These are phyloP conservation scores for Thermothielavioides terrestris DNA, from an alignment of 495 filamentous ascomycete genomes.

Conservation along the genomic window DNA sequence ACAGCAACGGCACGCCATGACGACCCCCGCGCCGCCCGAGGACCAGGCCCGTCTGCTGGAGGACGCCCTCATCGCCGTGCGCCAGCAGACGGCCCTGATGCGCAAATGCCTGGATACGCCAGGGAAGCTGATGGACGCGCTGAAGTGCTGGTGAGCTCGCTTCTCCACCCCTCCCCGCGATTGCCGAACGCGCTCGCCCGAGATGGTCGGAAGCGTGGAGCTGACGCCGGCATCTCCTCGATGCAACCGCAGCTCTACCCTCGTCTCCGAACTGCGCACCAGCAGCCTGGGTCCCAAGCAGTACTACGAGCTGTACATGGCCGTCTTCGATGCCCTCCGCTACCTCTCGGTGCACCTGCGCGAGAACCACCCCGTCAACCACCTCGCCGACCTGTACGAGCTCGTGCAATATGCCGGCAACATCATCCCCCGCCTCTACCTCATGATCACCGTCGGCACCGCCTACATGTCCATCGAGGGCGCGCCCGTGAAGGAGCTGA, in stretches of 20 bases:
- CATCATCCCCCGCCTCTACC: slow-evolving; percentile 89
- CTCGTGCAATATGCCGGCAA: slow-evolving; percentile 98
- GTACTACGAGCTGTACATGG: slow-evolving; percentile 99
- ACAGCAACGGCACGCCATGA: slow-evolving; percentile 27
- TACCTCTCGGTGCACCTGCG: slow-evolving; percentile 94
- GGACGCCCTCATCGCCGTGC: slow-evolving; percentile 91
- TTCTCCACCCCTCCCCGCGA: neutral
- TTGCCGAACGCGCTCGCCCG: neutral
- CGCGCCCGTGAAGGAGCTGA: slow-evolving; percentile 97
- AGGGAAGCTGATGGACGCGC: slow-evolving; percentile 98
- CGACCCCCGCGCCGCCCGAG: slow-evolving; percentile 64
- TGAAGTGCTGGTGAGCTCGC: slow-evolving; percentile 86
- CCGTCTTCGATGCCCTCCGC: slow-evolving; percentile 93
- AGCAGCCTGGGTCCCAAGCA: slow-evolving; percentile 94
- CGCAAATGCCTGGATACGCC: slow-evolving; percentile 95
- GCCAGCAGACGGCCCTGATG: slow-evolving; percentile 93
- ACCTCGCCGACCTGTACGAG: slow-evolving; percentile 96
- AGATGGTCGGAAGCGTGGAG: neutral
- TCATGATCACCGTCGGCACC: slow-evolving; percentile 98
- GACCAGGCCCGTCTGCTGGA: slow-evolving; percentile 92
- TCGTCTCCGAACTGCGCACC: slow-evolving; percentile 94
- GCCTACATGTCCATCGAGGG: slow-evolving; percentile 98
- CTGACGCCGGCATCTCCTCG: no score
- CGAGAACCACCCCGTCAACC: slow-evolving; percentile 94
- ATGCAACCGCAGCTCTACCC: slow-evolving; percentile 78